Conservation (phyloP, 257 asterid species). For the Ligustrum vulgare region DNA sequence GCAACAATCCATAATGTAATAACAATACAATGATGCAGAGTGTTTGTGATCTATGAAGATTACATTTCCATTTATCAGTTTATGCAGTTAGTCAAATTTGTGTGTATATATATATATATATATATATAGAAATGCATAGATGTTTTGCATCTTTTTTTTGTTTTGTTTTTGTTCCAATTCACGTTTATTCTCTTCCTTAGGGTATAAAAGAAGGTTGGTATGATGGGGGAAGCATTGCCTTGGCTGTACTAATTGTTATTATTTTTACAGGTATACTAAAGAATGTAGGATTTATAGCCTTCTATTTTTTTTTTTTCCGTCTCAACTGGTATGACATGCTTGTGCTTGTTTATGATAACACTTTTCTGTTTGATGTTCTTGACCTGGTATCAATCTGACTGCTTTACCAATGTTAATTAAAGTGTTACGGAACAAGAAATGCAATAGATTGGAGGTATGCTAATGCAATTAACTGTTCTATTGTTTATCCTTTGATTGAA, state of each 20-base stretch:
- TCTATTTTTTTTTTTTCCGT: neutral
- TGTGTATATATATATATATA: neutral
- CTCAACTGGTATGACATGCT: slow-evolving; percentile 5
- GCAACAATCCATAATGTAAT: neutral
- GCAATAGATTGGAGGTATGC: neutral
- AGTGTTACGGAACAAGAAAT: neutral
- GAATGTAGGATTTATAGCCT: slow-evolving; percentile 5
- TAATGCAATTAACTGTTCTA: neutral
- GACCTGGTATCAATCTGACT: neutral
- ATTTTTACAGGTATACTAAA: slow-evolving; percentile 66
- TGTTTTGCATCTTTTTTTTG: neutral
- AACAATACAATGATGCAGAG: neutral
- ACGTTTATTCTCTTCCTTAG: slow-evolving; percentile 38
- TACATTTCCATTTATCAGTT: neutral
- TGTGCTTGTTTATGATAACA: neutral
- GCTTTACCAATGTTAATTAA: neutral
- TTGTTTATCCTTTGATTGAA: neutral
- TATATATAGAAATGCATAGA: slow-evolving; percentile 4
- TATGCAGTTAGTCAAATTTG: neutral
- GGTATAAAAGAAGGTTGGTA: slow-evolving; percentile 98
- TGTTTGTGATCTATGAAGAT: neutral
- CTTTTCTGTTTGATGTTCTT: neutral
- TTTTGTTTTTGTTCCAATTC: slow-evolving; percentile 3
- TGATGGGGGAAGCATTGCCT: slow-evolving; percentile 97
- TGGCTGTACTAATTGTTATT: slow-evolving; percentile 87